phyloP scores from a whole-genome alignment of 2,329 filamentous ascomycete genomes.

The Microcyclosporella mali region DNA sequence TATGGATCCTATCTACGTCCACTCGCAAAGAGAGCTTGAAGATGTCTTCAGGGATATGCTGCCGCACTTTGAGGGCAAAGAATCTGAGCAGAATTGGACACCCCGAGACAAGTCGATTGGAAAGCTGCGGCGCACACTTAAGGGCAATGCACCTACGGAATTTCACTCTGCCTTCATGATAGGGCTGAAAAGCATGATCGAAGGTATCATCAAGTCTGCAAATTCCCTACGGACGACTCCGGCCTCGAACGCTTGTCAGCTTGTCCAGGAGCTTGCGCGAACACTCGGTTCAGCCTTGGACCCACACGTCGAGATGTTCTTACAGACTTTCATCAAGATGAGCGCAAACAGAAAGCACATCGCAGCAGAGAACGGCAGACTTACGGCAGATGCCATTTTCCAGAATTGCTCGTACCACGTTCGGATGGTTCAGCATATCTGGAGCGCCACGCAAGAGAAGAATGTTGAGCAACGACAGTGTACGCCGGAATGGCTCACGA shows the following conservation, averaged over 20 bases:
- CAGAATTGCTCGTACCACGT: constrained; percentile 70
- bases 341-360: constrained; percentile 91
- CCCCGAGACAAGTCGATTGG: constrained; percentile 74
- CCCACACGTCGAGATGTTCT: constrained; percentile 79
- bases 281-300: constrained; percentile 74
- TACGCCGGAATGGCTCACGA: constrained; percentile 76
- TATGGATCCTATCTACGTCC: constrained; percentile 76
- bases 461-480: constrained; percentile 81
- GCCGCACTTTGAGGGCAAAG: constrained; percentile 74
- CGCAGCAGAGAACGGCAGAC: constrained; percentile 73
- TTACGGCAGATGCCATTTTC: constrained; percentile 74
- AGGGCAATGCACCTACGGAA: constrained; percentile 75
- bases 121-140: constrained; percentile 70
- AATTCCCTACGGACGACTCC: constrained; percentile 83
- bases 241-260: constrained; percentile 74
- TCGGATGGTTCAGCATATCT: constrained; percentile 80
- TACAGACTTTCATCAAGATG: constrained; percentile 85
- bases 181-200: constrained; percentile 67
- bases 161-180: constrained; percentile 65
- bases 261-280: constrained; percentile 78
- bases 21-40: constrained; percentile 80
- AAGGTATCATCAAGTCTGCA: constrained; percentile 81
- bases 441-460: constrained; percentile 79
- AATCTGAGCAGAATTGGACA: constrained; percentile 87
- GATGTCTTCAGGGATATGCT: constrained; percentile 79